Conservation (phyloP, 305 asterid genomes). For the Fraxinus ornus region DNA sequence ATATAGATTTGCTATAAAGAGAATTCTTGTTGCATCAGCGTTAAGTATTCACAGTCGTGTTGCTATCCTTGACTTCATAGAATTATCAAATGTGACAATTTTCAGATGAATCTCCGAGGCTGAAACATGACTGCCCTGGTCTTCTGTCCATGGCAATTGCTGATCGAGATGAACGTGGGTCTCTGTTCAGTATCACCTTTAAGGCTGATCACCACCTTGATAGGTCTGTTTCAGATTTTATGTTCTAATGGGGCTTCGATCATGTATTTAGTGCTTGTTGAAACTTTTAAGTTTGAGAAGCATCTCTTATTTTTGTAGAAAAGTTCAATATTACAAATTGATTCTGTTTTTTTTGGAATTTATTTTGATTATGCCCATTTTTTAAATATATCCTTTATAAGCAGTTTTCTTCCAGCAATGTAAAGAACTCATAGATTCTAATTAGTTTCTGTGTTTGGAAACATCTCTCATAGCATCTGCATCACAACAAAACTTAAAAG, state of each 20-base stretch:
- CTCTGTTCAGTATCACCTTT: conserved; percentile 76
- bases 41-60: neutral
- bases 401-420: neutral
- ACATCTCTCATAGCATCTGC: neutral
- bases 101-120: conserved; percentile 80
- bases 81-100: conserved; percentile 14
- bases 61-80: neutral
- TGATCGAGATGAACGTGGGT: conserved; percentile 88
- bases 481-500: neutral
- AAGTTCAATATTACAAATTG: neutral
- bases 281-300: neutral
- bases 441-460: neutral
- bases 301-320: neutral
- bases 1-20: neutral
- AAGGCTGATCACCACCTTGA: conserved; percentile 93
- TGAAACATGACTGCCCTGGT: conserved; percentile 86
- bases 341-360: neutral
- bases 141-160: conserved; percentile 90
- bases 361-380: neutral
- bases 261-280: neutral
- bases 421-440: neutral
- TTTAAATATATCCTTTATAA: neutral
- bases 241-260: conserved; percentile 15
- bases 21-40: neutral
- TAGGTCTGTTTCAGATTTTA: conserved; percentile 48